A percentile compares a stretch with the other conserved stretches of the same genome.
phyloP scores from a whole-genome alignment of 805 yeast species.

The Nakazawaea ambrosiae region DNA sequence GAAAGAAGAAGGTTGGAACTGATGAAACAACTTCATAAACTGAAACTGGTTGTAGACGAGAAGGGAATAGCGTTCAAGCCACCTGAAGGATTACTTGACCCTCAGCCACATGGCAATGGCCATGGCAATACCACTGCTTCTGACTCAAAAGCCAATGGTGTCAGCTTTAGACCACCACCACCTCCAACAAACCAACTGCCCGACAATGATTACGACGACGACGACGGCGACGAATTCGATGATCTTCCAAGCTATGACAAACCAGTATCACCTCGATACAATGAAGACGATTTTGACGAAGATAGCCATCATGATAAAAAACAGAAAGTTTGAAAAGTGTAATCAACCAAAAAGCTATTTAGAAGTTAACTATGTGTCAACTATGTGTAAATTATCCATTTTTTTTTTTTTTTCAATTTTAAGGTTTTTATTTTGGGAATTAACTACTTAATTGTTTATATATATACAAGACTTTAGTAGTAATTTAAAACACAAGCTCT shows the following conservation, averaged over 20 bases:
- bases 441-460: no score
- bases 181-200: conserved; percentile 6
- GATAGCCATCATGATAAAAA: no score
- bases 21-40: conserved; percentile 9
- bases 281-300: conserved; percentile 14
- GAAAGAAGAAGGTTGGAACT: conserved; percentile 6
- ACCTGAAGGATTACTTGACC: conserved; percentile 4
- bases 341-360: no score
- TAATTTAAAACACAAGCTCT: conserved; percentile 31
- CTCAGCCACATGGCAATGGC: no score
- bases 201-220: conserved; percentile 8
- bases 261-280: conserved; percentile 21
- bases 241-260: conserved; percentile 23
- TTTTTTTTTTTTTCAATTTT: no score
- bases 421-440: no score
- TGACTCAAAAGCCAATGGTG: no score
- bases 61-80: conserved; percentile 6
- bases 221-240: conserved; percentile 27
- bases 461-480: conserved; percentile 1
- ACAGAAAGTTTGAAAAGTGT: no score
- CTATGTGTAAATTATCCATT: no score
- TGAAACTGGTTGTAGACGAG: conserved; percentile 7
- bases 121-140: no score
- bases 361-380: no score
- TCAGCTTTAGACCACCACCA: conserved; percentile 8